These are phyloP conservation scores for Wickerhamomyces silvicola DNA, from an alignment of 805 yeast genomes.

Conservation along the genomic window DNA sequence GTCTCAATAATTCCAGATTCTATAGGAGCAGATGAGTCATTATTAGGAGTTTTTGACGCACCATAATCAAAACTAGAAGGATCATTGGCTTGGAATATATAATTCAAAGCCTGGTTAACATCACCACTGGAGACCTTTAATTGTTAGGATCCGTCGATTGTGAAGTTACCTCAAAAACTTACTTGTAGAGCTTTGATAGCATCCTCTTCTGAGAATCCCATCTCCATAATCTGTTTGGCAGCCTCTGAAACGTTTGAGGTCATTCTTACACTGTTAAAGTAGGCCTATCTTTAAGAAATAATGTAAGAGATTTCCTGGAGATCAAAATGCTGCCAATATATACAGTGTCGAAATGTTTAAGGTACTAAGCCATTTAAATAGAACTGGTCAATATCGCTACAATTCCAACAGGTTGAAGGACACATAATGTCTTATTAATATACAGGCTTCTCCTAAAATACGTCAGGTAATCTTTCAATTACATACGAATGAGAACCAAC, in stretches of 20 bases:
- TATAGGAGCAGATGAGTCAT: background rate
- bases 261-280: too few relatives aligned
- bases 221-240: slow-evolving; percentile 17
- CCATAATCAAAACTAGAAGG: too few relatives aligned
- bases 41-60: too few relatives aligned
- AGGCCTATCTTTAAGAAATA: background rate
- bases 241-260: too few relatives aligned
- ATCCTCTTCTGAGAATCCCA: slow-evolving; percentile 35
- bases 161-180: too few relatives aligned
- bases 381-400: too few relatives aligned
- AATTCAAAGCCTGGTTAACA: slow-evolving; percentile 28
- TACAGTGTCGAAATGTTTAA: too few relatives aligned
- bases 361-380: too few relatives aligned
- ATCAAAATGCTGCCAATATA: background rate
- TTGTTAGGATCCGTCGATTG: too few relatives aligned
- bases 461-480: slow-evolving; percentile 92
- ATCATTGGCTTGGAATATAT: slow-evolving; percentile 27
- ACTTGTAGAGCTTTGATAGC: slow-evolving; percentile 32
- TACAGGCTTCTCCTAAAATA: too few relatives aligned
- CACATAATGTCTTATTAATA: too few relatives aligned
- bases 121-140: slow-evolving; percentile 22
- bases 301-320: background rate
- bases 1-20: background rate
- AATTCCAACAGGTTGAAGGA: too few relatives aligned
- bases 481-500: slow-evolving; percentile 92